phyloP scores from a whole-genome alignment of 352 stramenopile species.

The Phytophthora melonis region DNA sequence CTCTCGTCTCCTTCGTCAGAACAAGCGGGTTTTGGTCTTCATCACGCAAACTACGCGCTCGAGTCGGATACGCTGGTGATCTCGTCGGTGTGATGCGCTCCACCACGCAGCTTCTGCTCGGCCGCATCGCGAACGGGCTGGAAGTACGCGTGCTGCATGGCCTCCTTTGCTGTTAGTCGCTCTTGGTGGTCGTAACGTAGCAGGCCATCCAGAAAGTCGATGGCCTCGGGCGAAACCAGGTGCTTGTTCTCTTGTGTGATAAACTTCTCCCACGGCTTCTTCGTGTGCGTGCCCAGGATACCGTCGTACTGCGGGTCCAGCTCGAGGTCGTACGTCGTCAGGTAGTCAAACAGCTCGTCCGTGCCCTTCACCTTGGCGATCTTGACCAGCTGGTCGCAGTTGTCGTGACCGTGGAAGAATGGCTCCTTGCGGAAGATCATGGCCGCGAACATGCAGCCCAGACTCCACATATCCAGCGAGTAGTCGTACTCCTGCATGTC shows the following conservation, averaged over 20 bases:
- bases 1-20: conserved; percentile 18
- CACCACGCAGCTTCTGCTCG: conserved; percentile 74
- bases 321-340: conserved; percentile 99
- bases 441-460: conserved; percentile 99
- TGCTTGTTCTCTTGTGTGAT: conserved; percentile 98
- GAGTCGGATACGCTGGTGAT: conserved; percentile 83
- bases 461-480: conserved; percentile 99
- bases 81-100: conserved; percentile 64
- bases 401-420: conserved; percentile 99
- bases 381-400: conserved; percentile 99
- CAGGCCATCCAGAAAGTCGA: conserved; percentile 94
- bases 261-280: conserved; percentile 99
- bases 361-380: conserved; percentile 98
- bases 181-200: conserved; percentile 97
- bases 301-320: conserved; percentile 99
- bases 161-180: conserved; percentile 97
- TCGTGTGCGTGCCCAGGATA: conserved; percentile 96
- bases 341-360: conserved; percentile 98
- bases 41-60: conserved; percentile 60
- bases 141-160: conserved; percentile 99
- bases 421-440: conserved; percentile 99
- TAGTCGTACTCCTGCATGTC: conserved; percentile 99
- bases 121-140: conserved; percentile 90
- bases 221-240: conserved; percentile 95
- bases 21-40: conserved; percentile 17